A percentile compares a stretch with the other conserved stretches of the same genome.
These are phyloP conservation scores for Pharnaceum exiguum DNA, from an alignment of 148 eudicot species.

Conservation along the genomic window DNA sequence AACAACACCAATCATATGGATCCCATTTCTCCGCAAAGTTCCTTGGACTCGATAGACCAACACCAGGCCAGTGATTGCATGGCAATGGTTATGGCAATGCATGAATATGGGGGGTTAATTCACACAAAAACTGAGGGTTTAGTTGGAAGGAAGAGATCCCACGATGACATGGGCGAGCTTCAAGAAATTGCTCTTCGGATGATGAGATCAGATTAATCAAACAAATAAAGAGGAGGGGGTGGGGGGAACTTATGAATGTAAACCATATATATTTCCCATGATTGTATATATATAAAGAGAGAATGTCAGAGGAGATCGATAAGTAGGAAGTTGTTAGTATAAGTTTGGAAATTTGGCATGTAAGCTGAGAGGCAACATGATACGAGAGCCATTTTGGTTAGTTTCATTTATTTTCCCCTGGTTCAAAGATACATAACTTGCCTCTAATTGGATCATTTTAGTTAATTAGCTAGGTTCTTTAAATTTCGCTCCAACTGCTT, in stretches of 20 bases:
- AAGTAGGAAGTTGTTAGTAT: too few species aligned
- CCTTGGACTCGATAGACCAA: constrained; percentile 21
- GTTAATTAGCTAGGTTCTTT: too few species aligned
- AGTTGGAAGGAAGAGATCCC: constrained; percentile 26
- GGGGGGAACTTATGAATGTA: neutral
- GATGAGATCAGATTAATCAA: constrained; percentile 28
- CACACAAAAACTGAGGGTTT: constrained; percentile 16
- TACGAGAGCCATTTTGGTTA: too few species aligned
- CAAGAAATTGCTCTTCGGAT: constrained; percentile 37
- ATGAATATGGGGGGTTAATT: constrained; percentile 18
- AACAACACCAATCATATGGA: constrained; percentile 4
- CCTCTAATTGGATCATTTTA: too few species aligned
- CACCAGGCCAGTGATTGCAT: constrained; percentile 5
- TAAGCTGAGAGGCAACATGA: too few species aligned
- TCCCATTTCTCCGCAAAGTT: constrained; percentile 22
- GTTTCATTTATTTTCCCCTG: too few species aligned
- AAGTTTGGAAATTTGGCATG: too few species aligned
- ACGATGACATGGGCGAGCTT: constrained; percentile 38
- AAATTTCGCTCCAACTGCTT: too few species aligned
- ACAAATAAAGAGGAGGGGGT: neutral
- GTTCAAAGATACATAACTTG: too few species aligned
- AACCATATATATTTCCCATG: too few species aligned
- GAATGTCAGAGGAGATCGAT: too few species aligned
- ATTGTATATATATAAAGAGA: too few species aligned
- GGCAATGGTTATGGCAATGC: constrained; percentile 23